These are phyloP conservation scores for Magnusiomyces ingens DNA, from an alignment of 1,139 yeast species.

Conservation along the genomic window DNA sequence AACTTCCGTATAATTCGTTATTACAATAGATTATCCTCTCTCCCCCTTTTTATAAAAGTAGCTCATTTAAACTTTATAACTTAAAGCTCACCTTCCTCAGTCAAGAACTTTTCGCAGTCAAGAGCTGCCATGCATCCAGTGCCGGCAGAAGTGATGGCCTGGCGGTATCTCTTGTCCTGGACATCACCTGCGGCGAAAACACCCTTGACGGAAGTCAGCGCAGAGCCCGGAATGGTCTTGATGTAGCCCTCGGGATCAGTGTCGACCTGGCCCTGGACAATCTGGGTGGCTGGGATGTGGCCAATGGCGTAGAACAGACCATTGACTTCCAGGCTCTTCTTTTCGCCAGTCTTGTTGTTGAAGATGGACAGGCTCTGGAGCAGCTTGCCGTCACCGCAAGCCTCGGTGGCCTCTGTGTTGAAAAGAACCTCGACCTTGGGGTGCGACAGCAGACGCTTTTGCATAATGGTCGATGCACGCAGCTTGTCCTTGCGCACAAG, in stretches of 20 bases:
- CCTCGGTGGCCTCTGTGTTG: slow-evolving; percentile 80
- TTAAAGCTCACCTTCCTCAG: slow-evolving; percentile 37
- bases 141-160: slow-evolving; percentile 98
- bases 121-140: slow-evolving; percentile 99
- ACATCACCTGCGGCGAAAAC: slow-evolving; percentile 99
- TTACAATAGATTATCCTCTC: too few relatives aligned
- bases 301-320: slow-evolving; percentile 98
- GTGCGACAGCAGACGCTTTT: slow-evolving; percentile 75
- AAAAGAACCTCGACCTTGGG: slow-evolving; percentile 86
- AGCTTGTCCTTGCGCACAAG: slow-evolving; percentile 89
- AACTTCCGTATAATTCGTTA: too few relatives aligned
- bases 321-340: slow-evolving; percentile 63
- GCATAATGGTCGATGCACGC: slow-evolving; percentile 96
- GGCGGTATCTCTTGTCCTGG: slow-evolving; percentile 94
- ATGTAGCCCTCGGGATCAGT: slow-evolving; percentile 86
- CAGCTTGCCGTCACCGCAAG: slow-evolving; percentile 82
- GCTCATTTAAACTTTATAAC: too few relatives aligned
- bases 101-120: slow-evolving; percentile 79
- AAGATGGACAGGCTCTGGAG: slow-evolving; percentile 37
- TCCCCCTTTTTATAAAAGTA: too few relatives aligned
- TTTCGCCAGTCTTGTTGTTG: slow-evolving; percentile 67
- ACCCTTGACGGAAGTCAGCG: slow-evolving; percentile 83
- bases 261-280: slow-evolving; percentile 70
- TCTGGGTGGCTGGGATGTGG: slow-evolving; percentile 88
- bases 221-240: slow-evolving; percentile 79